A percentile compares a stretch with the other conserved stretches of the same genome.
Evolutionary conservation across 306 rosid genomes (phyloP).

Genomic region (Medicago lupulina): DNA sequence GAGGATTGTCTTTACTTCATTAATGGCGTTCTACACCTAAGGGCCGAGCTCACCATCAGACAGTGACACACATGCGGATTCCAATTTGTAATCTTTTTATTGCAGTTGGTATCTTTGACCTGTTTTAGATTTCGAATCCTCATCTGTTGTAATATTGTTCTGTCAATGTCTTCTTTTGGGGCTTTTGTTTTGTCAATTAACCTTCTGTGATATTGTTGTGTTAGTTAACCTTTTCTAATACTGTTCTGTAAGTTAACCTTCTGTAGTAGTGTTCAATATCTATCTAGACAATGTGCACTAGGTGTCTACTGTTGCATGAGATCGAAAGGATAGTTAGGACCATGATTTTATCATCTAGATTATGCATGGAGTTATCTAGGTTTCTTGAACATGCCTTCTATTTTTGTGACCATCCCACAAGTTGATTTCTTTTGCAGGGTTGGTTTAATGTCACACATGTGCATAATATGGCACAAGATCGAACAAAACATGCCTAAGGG

Average conservation of each 20-base stretch:
- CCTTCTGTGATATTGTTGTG: constrained; percentile 26
- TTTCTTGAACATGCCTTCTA: too few relatives aligned
- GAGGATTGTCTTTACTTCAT: constrained; percentile 88
- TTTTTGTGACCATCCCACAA: not conserved
- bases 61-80: constrained; percentile 45
- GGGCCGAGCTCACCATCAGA: constrained; percentile 92
- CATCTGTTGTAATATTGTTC: constrained; percentile 11
- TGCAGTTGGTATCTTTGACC: constrained; percentile 39
- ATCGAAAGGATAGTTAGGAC: not conserved
- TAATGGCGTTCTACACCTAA: constrained; percentile 90
- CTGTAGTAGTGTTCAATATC: not conserved
- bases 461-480: not conserved
- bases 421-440: not conserved
- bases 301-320: constrained; percentile 25
- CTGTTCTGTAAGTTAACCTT: too few relatives aligned
- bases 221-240: not conserved
- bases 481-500: not conserved
- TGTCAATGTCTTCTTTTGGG: not conserved
- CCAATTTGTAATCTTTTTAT: constrained; percentile 19
- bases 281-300: constrained; percentile 19
- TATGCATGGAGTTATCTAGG: too few relatives aligned
- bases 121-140: not conserved
- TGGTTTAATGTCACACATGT: not conserved
- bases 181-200: constrained; percentile 9
- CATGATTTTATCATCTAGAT: not conserved